Percentiles rank a stretch among this genome's conserved stretches.
These are phyloP conservation scores for Hemerocallis citrina DNA, from an alignment of 106 monocot genomes.

Conservation along the genomic window DNA sequence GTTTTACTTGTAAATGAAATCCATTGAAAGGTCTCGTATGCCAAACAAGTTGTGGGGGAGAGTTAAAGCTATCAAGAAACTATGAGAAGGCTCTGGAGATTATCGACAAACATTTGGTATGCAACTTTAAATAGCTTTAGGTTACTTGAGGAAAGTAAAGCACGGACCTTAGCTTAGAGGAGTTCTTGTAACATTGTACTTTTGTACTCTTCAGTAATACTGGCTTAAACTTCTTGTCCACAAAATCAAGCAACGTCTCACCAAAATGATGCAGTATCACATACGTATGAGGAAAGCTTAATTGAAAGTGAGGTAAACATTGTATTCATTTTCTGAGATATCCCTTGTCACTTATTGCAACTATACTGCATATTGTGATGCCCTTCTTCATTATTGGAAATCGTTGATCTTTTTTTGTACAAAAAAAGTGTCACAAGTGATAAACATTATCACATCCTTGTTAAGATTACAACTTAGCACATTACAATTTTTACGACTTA, in stretches of 20 bases:
- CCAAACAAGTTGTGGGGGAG: constrained; percentile 85
- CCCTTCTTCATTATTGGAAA: no score
- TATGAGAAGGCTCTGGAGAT: constrained; percentile 88
- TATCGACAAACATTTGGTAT: constrained; percentile 77
- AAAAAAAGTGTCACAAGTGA: no score
- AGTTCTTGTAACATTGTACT: neutral
- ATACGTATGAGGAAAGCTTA: constrained; percentile 82
- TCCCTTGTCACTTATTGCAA: no score
- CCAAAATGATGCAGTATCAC: constrained; percentile 89
- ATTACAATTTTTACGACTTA: no score
- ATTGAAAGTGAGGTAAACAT: constrained; percentile 92
- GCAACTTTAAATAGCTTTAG: constrained; percentile 2
- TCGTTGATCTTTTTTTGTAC: no score
- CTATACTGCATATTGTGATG: no score
- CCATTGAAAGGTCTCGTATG: constrained; percentile 84
- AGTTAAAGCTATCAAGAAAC: constrained; percentile 79
- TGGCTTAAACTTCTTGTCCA: constrained; percentile 92
- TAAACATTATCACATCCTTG: no score
- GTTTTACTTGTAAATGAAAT: constrained; percentile 85
- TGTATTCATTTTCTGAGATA: no score
- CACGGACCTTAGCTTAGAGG: neutral
- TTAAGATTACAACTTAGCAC: no score
- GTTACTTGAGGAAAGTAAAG: neutral
- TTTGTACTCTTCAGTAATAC: constrained; percentile 45
- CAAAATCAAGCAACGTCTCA: constrained; percentile 84